Evolutionary conservation across 768 basidiomycete species (phyloP).

Genomic region (Lactifluus pinguis): DNA sequence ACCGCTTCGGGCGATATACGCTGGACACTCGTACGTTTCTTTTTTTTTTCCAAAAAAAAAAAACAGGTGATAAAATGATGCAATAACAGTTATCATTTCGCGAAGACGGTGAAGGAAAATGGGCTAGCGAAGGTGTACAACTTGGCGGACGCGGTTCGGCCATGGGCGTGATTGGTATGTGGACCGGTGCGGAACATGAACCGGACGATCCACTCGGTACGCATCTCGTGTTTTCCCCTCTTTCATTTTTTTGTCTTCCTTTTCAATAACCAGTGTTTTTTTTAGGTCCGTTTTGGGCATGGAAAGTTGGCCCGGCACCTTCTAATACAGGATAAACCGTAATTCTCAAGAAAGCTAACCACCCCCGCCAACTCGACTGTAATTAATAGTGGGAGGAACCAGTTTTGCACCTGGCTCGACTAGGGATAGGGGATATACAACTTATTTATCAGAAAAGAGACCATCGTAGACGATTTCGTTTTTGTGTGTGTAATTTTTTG

Average conservation of each 20-base stretch:
- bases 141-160: constrained; percentile 47
- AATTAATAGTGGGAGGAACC: too few relatives aligned
- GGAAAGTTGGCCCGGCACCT: constrained; percentile 28
- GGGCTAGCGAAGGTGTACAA: constrained; percentile 50
- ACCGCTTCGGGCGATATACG: constrained; percentile 41
- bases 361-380: too few relatives aligned
- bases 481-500: too few relatives aligned
- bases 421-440: too few relatives aligned
- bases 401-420: too few relatives aligned
- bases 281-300: constrained; percentile 36
- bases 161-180: constrained; percentile 43
- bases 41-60: not conserved
- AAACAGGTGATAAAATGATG: not conserved
- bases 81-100: constrained; percentile 17
- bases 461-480: too few relatives aligned
- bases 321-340: too few relatives aligned
- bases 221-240: not conserved
- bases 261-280: not conserved
- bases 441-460: too few relatives aligned
- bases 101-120: constrained; percentile 32
- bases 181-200: constrained; percentile 46
- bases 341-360: too few relatives aligned
- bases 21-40: constrained; percentile 39
- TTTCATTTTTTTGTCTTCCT: too few relatives aligned
- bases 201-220: constrained; percentile 35